Base-by-base conservation (phyloP, 192 early-diverging fungal genomes). In the Linnemannia exigua region DNA sequence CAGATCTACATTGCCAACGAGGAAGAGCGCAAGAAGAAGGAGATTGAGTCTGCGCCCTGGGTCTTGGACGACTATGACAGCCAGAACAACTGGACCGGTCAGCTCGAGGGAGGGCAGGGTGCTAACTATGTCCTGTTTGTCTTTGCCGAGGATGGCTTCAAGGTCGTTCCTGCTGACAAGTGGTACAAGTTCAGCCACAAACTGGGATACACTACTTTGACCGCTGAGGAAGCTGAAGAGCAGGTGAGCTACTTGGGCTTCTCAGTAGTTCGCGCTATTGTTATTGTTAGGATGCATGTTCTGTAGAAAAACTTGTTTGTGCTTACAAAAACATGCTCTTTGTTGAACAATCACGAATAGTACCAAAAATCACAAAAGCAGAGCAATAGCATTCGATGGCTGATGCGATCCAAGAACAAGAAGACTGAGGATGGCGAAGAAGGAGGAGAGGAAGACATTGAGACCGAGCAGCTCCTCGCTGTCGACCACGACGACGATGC, bases 131-230 rank as follows among this genome's bases (percentile, higher is more conserved):
- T 95, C 11, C 79, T 96, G 51, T 95, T 96, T 91, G 90, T 96
- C 31, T 89, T 95, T 52, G 89, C 93, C 0, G 94, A 93, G 16
- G 91, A 96, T 71, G 93, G 94, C 0, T 95, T 96, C 79, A 94
- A 92, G 76, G 95, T 96, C 2, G 92, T 95, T 19, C 93, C 92
- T 25, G 92, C 93, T 0, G 90, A 93, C 73, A 87, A 92, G 46
- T 95, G 95, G 94, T 96, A 95, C 86, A 94, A 94, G 75, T 96
- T 96, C 67, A 87, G 89, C n/a, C 89, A 92, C 41, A 93, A 93
- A 76, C 89, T 94, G 46, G 90, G 90, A 52, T 94, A 94, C 74
- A 82, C 89, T 35, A 92, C 92, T 0, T 81, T 95, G 69, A 92
- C 94, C 0, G 69, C 93, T 37, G 95, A 96, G 63, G 94, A 96